Percentiles rank a stretch among this genome's conserved stretches.
These are phyloP conservation scores for Pleurostoma richardsiae DNA, from an alignment of 2,329 filamentous ascomycete genomes.

Conservation along the genomic window DNA sequence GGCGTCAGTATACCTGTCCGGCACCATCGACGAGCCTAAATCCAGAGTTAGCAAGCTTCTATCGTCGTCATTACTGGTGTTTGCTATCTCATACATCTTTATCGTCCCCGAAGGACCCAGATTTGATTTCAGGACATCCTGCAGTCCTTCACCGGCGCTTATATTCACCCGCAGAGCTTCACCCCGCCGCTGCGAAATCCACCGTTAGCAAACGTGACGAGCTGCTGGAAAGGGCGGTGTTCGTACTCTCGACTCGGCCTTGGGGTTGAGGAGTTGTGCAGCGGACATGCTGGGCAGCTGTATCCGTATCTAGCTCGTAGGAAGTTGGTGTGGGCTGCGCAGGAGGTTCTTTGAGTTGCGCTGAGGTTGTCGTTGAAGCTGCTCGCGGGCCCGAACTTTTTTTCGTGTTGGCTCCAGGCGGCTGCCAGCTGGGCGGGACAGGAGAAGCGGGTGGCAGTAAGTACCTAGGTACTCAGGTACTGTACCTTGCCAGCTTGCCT, in stretches of 20 bases:
- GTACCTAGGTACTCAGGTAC: too few species aligned
- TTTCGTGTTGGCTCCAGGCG: too few species aligned
- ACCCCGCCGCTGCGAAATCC: constrained; percentile 70
- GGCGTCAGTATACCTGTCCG: constrained; percentile 50
- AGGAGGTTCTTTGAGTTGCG: background rate
- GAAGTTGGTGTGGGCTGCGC: background rate
- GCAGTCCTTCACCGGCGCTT: constrained; percentile 85
- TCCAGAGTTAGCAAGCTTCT: constrained; percentile 1
- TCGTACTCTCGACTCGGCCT: constrained; percentile 92
- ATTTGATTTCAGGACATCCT: constrained; percentile 95
- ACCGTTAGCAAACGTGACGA: constrained; percentile 35
- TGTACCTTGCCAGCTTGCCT: too few species aligned
- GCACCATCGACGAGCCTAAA: constrained; percentile 63
- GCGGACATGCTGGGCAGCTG: constrained; percentile 68
- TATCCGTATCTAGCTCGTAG: background rate
- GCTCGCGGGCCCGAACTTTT: too few species aligned
- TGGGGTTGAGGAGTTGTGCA: constrained; percentile 95
- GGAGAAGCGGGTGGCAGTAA: too few species aligned
- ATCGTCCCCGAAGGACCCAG: constrained; percentile 89
- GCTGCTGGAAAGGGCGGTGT: constrained; percentile 19
- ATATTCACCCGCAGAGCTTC: constrained; percentile 98
- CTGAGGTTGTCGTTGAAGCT: too few species aligned
- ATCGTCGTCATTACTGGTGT: background rate
- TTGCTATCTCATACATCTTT: constrained; percentile 66
- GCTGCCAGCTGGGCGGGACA: too few species aligned